A percentile compares a stretch with the other conserved stretches of the same genome.
phyloP scores from a whole-genome alignment of 345 rosid genomes.

The Citrus cavaleriei region DNA sequence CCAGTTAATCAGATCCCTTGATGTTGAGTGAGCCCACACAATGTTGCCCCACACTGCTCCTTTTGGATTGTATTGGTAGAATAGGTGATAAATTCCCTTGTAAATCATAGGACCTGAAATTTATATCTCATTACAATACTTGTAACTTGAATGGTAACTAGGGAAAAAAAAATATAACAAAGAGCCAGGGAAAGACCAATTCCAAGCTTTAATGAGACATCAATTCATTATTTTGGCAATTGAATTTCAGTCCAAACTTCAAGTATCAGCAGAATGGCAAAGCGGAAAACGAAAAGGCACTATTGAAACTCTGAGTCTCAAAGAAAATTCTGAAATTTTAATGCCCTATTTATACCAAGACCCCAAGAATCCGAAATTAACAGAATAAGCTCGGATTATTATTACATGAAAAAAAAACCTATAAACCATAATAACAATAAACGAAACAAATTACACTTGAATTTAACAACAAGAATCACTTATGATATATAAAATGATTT shows the following conservation, averaged over 20 bases:
- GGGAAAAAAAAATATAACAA: not conserved
- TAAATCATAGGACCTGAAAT: constrained; percentile 45
- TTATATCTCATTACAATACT: not conserved
- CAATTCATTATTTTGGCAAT: no score
- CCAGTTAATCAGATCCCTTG: constrained; percentile 60
- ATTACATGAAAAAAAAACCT: not conserved
- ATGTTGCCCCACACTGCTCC: constrained; percentile 58
- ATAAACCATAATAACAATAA: no score
- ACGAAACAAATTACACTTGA: no score
- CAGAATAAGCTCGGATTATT: not conserved
- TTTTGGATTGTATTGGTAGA: constrained; percentile 59
- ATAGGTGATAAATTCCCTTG: constrained; percentile 57
- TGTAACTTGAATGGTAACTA: not conserved
- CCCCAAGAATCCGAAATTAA: not conserved
- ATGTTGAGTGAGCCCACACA: constrained; percentile 61
- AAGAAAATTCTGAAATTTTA: not conserved
- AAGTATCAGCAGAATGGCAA: not conserved
- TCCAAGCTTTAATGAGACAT: no score
- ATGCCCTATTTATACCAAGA: not conserved
- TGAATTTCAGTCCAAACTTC: no score
- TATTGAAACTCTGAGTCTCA: not conserved
- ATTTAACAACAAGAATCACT: no score
- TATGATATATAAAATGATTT: not conserved
- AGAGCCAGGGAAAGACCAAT: not conserved
- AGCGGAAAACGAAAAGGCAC: not conserved